These are phyloP conservation scores for Primulina eburnea DNA, from an alignment of 257 asterid species.

Conservation along the genomic window DNA sequence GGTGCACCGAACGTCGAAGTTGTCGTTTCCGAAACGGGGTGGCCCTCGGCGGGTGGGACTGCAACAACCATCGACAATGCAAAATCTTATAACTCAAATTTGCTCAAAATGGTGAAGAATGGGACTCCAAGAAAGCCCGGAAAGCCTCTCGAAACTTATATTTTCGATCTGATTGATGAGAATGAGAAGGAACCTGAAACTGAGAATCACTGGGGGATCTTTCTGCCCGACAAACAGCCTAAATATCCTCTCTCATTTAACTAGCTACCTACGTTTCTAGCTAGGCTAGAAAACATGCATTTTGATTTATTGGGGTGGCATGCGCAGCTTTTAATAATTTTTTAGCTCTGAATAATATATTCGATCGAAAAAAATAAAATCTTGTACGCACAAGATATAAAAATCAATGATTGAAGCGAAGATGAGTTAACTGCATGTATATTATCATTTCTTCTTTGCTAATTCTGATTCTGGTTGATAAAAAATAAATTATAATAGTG, in stretches of 20 bases:
- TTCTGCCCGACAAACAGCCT: slow-evolving; percentile 29
- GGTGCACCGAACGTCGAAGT: slow-evolving; percentile 29
- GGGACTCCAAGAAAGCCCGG: slow-evolving; percentile 33
- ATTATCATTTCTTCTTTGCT: no score
- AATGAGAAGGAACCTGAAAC: slow-evolving; percentile 31
- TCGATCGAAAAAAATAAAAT: no score
- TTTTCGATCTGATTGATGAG: slow-evolving; percentile 39
- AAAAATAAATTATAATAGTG: no score
- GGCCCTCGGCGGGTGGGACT: slow-evolving; percentile 50
- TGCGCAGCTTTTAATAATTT: no score
- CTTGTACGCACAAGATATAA: no score
- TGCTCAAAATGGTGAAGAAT: slow-evolving; percentile 25
- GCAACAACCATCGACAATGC: slow-evolving; percentile 36
- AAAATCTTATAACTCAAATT: slow-evolving; percentile 27
- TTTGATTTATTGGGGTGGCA: no score
- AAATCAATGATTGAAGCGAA: no score
- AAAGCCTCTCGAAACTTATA: slow-evolving; percentile 29
- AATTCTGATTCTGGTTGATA: no score
- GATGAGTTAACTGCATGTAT: no score
- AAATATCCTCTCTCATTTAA: slow-evolving; percentile 28
- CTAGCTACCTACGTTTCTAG: no score
- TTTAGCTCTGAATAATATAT: no score
- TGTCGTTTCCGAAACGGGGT: slow-evolving; percentile 44
- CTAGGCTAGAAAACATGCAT: no score
- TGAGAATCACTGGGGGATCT: slow-evolving; percentile 43